Percentiles rank a stretch among this genome's conserved stretches.
phyloP scores from a whole-genome alignment of 306 rosid genomes.

The Trifolium repens region DNA sequence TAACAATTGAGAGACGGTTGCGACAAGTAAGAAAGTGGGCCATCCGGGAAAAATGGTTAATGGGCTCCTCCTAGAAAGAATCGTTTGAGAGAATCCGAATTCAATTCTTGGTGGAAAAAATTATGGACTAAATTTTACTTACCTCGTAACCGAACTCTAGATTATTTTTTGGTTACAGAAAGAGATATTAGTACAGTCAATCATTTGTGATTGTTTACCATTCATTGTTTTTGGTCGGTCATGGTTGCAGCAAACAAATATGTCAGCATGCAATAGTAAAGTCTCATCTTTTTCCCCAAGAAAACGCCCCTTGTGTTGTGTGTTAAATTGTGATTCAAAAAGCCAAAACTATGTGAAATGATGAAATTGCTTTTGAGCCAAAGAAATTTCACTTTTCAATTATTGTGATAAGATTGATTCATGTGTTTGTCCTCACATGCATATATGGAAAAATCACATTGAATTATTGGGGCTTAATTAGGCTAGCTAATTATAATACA shows the following conservation, averaged over 20 bases:
- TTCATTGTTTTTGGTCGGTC: constrained; percentile 26
- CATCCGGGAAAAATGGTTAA: too few species aligned
- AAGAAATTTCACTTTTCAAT: constrained; percentile 32
- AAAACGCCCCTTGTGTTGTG: constrained; percentile 22
- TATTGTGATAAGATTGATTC: constrained; percentile 31
- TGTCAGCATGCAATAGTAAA: constrained; percentile 13
- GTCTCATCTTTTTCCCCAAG: constrained; percentile 31
- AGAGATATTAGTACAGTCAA: constrained; percentile 2
- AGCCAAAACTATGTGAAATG: constrained; percentile 18
- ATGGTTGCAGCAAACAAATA: background rate
- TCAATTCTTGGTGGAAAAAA: too few species aligned
- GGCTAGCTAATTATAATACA: background rate
- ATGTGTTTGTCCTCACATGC: constrained; percentile 29
- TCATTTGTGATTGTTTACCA: constrained; percentile 1
- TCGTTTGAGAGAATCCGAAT: too few species aligned
- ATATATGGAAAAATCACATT: constrained; percentile 7
- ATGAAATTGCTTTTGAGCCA: constrained; percentile 30
- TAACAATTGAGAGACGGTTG: too few species aligned
- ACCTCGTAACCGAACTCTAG: too few species aligned
- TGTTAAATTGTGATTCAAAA: constrained; percentile 30
- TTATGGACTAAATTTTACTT: too few species aligned
- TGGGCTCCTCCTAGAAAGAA: too few species aligned
- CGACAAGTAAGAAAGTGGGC: too few species aligned
- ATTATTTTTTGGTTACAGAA: too few species aligned
- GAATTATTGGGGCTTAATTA: constrained; percentile 16